These are phyloP conservation scores for Aspergillus carlsbadensis DNA, from an alignment of 495 filamentous ascomycete species.

Conservation along the genomic window DNA sequence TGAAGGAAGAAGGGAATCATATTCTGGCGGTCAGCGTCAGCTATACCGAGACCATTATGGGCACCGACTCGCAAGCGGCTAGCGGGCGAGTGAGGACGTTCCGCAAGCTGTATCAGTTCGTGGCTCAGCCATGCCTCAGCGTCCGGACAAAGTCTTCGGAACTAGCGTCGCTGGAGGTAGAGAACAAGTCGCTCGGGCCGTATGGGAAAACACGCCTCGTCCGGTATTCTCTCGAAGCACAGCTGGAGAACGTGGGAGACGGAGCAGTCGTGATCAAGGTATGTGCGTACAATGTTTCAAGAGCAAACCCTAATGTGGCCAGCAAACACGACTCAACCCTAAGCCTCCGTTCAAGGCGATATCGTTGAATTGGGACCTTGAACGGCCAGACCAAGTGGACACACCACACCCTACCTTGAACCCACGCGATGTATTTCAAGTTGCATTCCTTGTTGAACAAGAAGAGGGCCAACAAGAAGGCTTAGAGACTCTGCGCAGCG, in stretches of 20 bases:
- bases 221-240: conserved; percentile 77
- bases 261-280: conserved; percentile 45
- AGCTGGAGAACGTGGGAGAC: conserved; percentile 86
- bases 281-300: conserved; percentile 4
- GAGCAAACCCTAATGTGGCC: not conserved
- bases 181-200: conserved; percentile 45
- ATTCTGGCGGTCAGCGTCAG: conserved; percentile 92
- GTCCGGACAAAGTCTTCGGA: conserved; percentile 83
- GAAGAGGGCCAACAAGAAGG: conserved; percentile 48
- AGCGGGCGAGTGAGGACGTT: conserved; percentile 80
- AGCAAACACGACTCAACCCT: conserved; percentile 52
- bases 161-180: conserved; percentile 45
- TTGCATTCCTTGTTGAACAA: conserved; percentile 84
- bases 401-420: conserved; percentile 63
- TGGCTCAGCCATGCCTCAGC: conserved; percentile 82
- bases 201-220: conserved; percentile 45
- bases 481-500: conserved; percentile 47
- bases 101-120: conserved; percentile 94
- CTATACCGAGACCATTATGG: conserved; percentile 67
- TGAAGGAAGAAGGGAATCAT: conserved; percentile 93
- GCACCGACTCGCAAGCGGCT: conserved; percentile 56
- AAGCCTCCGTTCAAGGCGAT: conserved; percentile 56
- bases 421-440: conserved; percentile 85
- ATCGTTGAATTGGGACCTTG: conserved; percentile 59
- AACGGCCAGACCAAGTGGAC: conserved; percentile 24